Conservation (phyloP, 1,284 basidiomycete species). For the Puccinia coronata region DNA sequence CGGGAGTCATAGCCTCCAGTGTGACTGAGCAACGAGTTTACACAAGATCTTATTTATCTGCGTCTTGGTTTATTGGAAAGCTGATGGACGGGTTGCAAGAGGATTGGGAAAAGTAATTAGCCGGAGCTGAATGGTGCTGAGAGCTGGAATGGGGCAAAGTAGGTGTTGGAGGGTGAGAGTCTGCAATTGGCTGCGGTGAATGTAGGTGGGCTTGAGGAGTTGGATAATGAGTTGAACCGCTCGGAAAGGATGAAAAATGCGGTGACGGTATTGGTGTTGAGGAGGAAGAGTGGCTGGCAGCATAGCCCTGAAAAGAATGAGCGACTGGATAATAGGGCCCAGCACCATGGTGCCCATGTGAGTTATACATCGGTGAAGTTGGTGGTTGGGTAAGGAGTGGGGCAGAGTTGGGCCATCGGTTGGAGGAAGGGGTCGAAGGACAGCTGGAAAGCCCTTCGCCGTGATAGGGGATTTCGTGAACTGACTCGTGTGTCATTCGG, state of each 20-base stretch:
- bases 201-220: constrained; percentile 17
- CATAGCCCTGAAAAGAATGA: constrained; percentile 19
- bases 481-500: background rate
- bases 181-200: constrained; percentile 15
- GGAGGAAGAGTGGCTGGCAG: constrained; percentile 13
- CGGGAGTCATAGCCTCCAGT: background rate
- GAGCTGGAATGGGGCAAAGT: constrained; percentile 13
- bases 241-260: constrained; percentile 15
- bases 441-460: background rate
- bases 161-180: constrained; percentile 31
- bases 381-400: no score
- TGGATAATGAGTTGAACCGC: constrained; percentile 8
- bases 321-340: background rate
- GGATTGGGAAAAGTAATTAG: constrained; percentile 1
- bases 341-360: background rate
- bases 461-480: background rate
- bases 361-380: background rate
- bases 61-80: no score
- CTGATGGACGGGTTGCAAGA: no score
- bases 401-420: constrained; percentile 20
- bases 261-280: constrained; percentile 24
- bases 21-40: background rate
- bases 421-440: background rate
- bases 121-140: constrained; percentile 17
- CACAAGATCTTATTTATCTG: background rate